Base-by-base conservation (phyloP, 192 early-diverging fungal species). In the Piromyces finnis region DNA sequence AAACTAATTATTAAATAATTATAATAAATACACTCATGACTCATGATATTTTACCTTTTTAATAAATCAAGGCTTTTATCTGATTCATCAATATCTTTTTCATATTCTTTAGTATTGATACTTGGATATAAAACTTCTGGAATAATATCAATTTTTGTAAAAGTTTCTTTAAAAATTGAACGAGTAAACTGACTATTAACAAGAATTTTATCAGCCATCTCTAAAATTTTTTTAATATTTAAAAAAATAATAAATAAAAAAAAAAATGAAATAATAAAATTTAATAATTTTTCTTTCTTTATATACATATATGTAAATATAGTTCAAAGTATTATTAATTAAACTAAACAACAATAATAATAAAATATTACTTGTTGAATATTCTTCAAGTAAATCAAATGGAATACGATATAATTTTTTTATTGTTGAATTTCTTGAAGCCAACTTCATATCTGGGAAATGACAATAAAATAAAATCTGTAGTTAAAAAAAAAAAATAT, bases 401-500 rank as follows among this genome's bases (percentile, higher is more conserved):
- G 94, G 94, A 9, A 89, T 30, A 11, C 97, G 91, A 80, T 98
- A 98, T 5, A 94, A 22, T 26, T 82, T 83, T 83, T 93, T 93
- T 17, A 91, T 77, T 17, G 87, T 13, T 5, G 90, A 87, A 30
- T 89, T 88, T 7, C 93, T 88, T 35, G 78, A 79, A 22, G 96
- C 91, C 30, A 94, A 84, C 77, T 96, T 86, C 80, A 95, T 93
- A 83, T 98, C 97, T 0, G 97, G 97, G 82, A 95, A 97, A 80
- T 98, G 97, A 83, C 97, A 96, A 84, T 98, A 98, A 85, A 98
- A 98, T 59, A 98, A 85, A 16, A 97, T 90, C 85, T 93, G 85
- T n/a, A n/a, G n/a, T n/a, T n/a, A n/a, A n/a, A n/a, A n/a, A n/a
- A n/a, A n/a, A n/a, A n/a, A n/a, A n/a, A n/a, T n/a, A n/a, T n/a